Evolutionary conservation across 768 basidiomycete genomes (phyloP).

Genomic region (Boletales sp.): DNA sequence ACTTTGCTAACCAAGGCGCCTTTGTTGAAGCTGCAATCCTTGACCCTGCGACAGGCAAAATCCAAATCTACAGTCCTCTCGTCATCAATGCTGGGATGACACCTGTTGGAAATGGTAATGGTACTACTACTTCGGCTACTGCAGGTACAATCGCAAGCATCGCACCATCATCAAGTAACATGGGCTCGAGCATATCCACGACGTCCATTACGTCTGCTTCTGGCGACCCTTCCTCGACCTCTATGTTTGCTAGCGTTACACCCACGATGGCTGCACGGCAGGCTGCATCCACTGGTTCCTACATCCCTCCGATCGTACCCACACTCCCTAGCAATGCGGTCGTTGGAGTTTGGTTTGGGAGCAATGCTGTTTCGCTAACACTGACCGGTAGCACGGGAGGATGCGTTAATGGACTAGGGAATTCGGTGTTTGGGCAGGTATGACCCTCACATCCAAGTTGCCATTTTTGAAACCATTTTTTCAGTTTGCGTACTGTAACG

Average conservation of each 20-base stretch:
- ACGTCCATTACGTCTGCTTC: not conserved
- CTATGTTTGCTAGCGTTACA: not conserved
- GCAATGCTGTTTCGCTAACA: slow-evolving; percentile 21
- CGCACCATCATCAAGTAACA: not conserved
- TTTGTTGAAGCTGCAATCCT: slow-evolving; percentile 30
- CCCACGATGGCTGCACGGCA: slow-evolving; percentile 7
- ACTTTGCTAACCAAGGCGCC: slow-evolving; percentile 22
- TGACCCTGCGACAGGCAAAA: slow-evolving; percentile 24
- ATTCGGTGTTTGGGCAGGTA: slow-evolving; percentile 26
- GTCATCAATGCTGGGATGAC: slow-evolving; percentile 28
- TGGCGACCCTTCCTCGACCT: not conserved
- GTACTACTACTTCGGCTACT: not conserved
- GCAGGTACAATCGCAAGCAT: not conserved
- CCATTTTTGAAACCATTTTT: not conserved
- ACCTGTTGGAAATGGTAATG: slow-evolving; percentile 7
- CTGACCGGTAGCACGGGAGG: slow-evolving; percentile 19
- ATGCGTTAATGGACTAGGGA: slow-evolving; percentile 22
- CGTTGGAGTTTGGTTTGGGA: slow-evolving; percentile 28
- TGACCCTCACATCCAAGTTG: not conserved
- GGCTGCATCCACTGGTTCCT: slow-evolving; percentile 17
- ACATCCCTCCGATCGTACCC: slow-evolving; percentile 18
- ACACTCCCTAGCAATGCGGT: slow-evolving; percentile 22
- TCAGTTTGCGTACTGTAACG: slow-evolving; percentile 27
- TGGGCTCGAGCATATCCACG: not conserved
- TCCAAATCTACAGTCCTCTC: slow-evolving; percentile 28